A percentile compares a stretch with the other conserved stretches of the same genome.
These are phyloP conservation scores for Fagopyrum tataricum DNA, from an alignment of 148 eudicot species.

Conservation along the genomic window DNA sequence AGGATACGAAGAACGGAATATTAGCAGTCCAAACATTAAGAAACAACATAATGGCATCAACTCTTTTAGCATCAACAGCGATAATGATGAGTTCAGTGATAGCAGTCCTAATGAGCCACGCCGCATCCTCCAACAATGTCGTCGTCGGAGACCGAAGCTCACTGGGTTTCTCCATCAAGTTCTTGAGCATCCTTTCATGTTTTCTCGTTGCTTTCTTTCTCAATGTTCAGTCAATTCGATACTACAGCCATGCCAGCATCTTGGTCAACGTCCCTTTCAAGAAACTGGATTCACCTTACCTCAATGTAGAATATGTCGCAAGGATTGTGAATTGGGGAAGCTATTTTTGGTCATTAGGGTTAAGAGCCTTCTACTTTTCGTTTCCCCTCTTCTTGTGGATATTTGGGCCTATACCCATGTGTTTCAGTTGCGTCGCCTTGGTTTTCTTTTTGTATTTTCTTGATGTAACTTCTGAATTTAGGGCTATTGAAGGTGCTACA, in stretches of 20 bases:
- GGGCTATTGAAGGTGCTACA: no score
- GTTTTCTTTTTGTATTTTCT: no score
- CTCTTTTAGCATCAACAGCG: constrained; percentile 70
- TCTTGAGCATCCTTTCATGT: constrained; percentile 67
- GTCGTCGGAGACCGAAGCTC: background rate
- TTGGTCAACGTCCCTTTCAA: constrained; percentile 69
- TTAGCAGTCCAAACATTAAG: constrained; percentile 82
- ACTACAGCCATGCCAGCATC: constrained; percentile 79
- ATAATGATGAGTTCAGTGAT: constrained; percentile 81
- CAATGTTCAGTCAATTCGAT: constrained; percentile 69
- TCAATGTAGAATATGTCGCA: constrained; percentile 49
- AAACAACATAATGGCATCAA: constrained; percentile 97
- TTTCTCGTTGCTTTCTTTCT: constrained; percentile 65
- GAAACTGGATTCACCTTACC: constrained; percentile 28
- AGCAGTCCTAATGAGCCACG: constrained; percentile 59
- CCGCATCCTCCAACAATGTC: background rate
- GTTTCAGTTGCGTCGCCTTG: no score
- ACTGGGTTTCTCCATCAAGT: constrained; percentile 34
- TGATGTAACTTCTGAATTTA: no score
- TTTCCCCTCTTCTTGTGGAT: constrained; percentile 27
- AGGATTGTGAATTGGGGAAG: constrained; percentile 60
- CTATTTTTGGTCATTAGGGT: constrained; percentile 83
- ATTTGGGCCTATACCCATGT: no score
- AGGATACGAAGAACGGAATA: constrained; percentile 71
- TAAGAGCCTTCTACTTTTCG: constrained; percentile 74